Evolutionary conservation across 78 protist species (phyloP), one percentile per base, ranked within the genome.

Genomic region (Paulinella micropora): DNA sequence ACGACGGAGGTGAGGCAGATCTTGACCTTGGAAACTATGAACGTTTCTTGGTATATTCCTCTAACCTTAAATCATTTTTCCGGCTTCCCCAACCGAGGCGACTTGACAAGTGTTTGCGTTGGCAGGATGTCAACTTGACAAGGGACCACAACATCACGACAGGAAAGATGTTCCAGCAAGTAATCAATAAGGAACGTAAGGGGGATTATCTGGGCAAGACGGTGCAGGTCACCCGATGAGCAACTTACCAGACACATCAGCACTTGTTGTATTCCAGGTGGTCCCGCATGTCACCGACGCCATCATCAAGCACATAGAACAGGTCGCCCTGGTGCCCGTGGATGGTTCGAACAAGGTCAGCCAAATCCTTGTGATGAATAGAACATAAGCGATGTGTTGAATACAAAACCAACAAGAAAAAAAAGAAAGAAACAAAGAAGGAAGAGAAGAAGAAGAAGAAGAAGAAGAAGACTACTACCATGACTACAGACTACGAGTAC

Each of bases 191-290:
- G 90, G 96, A 98, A 91, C 90, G 99, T 34, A 40, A 81, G 3
- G 99, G 99, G 67, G 96, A 94, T 51, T 98, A 93, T 93, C 95
- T 98, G 29, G 99, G 99, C 84, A 92, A 94, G 89, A 98, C 99
- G 0, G 99, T 98, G 4, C 99, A 98, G 95, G 28, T 9, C 2
- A 64, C 15, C 77, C 77, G 77, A 64, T 64, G 77, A 15, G 15
- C 34, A 15, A 15, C 15, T 23, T 23, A 23, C 77, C 77, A 64
- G 15, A 28, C 23, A 15, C 77, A 51, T 51, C 15, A 51, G 6
- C 73, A 51, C 73, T 23, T 51, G 32, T 23, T 51, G 15, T 51
- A 51, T 51, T 39, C 1, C 38, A 79, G 67, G 92, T 95, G 0
- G 97, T 98, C 32, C 99, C 99, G 39, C 99, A 97, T 89, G 86